Conservation (phyloP, 2,329 filamentous ascomycete species). For the Monilinia fructicola region DNA sequence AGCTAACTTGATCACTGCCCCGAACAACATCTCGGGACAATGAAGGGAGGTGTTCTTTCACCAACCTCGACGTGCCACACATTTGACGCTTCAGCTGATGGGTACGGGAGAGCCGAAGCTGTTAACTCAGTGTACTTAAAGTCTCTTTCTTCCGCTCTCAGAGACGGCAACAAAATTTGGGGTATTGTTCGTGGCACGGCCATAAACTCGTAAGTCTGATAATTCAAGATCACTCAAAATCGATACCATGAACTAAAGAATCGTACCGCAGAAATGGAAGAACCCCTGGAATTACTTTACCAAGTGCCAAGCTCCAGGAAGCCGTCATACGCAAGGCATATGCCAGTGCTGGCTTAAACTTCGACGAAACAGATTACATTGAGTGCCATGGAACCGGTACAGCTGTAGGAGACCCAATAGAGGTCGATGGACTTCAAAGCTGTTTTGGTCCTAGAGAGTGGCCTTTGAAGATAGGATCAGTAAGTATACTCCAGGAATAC, state of each 20-base stretch:
- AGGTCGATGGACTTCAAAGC: conserved; percentile 10
- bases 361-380: conserved; percentile 8
- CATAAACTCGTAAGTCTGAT: conserved; percentile 43
- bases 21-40: conserved; percentile 27
- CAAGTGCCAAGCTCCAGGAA: conserved; percentile 47
- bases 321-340: conserved; percentile 23
- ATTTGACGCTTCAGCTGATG: conserved; percentile 59
- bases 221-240: no score
- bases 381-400: conserved; percentile 30
- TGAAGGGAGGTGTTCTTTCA: conserved; percentile 29
- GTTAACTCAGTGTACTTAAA: conserved; percentile 59
- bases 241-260: no score
- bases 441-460: neutral
- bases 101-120: conserved; percentile 65
- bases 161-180: conserved; percentile 49
- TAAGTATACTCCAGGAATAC: neutral
- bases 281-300: conserved; percentile 53
- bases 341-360: conserved; percentile 15
- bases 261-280: conserved; percentile 30
- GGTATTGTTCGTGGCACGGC: conserved; percentile 55
- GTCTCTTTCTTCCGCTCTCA: conserved; percentile 55
- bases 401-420: conserved; percentile 28
- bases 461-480: neutral
- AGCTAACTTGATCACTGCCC: conserved; percentile 28
- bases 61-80: conserved; percentile 54